These are phyloP conservation scores for Phalaenopsis aphrodite DNA, from an alignment of 106 monocot species.

Conservation along the genomic window DNA sequence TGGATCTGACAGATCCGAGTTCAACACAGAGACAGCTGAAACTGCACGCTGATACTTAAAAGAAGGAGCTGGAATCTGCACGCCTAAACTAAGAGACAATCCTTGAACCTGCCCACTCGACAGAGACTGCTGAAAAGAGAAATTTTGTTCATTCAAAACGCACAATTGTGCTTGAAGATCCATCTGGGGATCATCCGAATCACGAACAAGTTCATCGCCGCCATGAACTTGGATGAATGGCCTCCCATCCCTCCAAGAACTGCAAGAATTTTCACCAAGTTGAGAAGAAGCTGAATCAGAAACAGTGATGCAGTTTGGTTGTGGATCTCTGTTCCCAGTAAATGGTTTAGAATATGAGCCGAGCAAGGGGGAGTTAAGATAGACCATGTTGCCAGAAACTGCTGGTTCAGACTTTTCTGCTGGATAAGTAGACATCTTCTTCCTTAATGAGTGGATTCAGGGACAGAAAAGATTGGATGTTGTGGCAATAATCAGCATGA, in stretches of 20 bases:
- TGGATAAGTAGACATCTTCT: slow-evolving; percentile 54
- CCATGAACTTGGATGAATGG: slow-evolving; percentile 31
- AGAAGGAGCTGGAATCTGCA: slow-evolving; percentile 36
- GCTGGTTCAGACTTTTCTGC: slow-evolving; percentile 40
- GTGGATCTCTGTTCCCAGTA: slow-evolving; percentile 26
- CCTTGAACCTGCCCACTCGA: slow-evolving; percentile 33
- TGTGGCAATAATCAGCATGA: slow-evolving; percentile 3
- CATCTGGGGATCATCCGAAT: slow-evolving; percentile 20
- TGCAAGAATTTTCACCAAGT: slow-evolving; percentile 23
- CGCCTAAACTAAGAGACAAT: slow-evolving; percentile 69
- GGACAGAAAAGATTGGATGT: neutral
- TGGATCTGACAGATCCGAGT: slow-evolving; percentile 22
- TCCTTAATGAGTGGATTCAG: slow-evolving; percentile 6
- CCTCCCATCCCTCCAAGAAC: slow-evolving; percentile 41
- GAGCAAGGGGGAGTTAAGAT: slow-evolving; percentile 32
- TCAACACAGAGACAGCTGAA: slow-evolving; percentile 22
- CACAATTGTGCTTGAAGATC: slow-evolving; percentile 31
- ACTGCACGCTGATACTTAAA: slow-evolving; percentile 20
- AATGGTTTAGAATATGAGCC: slow-evolving; percentile 37
- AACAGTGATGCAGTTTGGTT: slow-evolving; percentile 24
- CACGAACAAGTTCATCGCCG: slow-evolving; percentile 25
- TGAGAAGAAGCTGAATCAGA: slow-evolving; percentile 33
- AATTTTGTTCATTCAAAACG: slow-evolving; percentile 32
- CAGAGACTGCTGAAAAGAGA: neutral
- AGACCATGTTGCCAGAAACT: slow-evolving; percentile 32